Conservation (phyloP, 2,329 filamentous ascomycete genomes). For the Colletotrichum musae region DNA sequence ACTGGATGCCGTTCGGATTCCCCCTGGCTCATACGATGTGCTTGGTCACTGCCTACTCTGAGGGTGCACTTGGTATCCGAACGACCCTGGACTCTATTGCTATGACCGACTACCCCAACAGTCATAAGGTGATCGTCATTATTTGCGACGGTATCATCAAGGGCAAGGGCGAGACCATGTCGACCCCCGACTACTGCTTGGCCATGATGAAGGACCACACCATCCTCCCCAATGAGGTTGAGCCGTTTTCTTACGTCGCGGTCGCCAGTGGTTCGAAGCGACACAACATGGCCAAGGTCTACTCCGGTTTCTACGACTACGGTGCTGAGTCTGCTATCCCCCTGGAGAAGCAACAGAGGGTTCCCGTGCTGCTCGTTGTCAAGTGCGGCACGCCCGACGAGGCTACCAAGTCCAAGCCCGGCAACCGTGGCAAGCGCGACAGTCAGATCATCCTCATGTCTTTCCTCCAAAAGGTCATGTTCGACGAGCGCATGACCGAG, state of each 20-base stretch:
- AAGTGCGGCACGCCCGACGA: conserved; percentile 97
- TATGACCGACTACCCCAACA: conserved; percentile 98
- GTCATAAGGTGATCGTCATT: conserved; percentile 96
- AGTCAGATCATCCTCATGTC: conserved; percentile 99
- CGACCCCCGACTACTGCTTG: conserved; percentile 91
- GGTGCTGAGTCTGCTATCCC: conserved; percentile 85
- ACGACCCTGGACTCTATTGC: conserved; percentile 97
- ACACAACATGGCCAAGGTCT: conserved; percentile 99
- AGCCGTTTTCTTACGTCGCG: conserved; percentile 95
- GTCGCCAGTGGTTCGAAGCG: conserved; percentile 96
- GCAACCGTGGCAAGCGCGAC: conserved; percentile 98
- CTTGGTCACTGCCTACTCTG: conserved; percentile 96
- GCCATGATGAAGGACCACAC: conserved; percentile 96
- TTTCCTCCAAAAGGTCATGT: conserved; percentile 99
- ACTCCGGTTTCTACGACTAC: conserved; percentile 98
- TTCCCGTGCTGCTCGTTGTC: conserved; percentile 97
- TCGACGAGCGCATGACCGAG: conserved; percentile 99
- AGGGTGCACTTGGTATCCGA: conserved; percentile 91
- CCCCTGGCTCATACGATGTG: conserved; percentile 95
- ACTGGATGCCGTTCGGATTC: conserved; percentile 98
- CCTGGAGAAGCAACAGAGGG: conserved; percentile 90
- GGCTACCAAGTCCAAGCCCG: conserved; percentile 84
- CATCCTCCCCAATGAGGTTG: conserved; percentile 83
- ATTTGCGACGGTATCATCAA: conserved; percentile 99
- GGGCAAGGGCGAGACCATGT: conserved; percentile 87